These are phyloP conservation scores for Cajanus cajan DNA, from an alignment of 306 rosid species.

Conservation along the genomic window DNA sequence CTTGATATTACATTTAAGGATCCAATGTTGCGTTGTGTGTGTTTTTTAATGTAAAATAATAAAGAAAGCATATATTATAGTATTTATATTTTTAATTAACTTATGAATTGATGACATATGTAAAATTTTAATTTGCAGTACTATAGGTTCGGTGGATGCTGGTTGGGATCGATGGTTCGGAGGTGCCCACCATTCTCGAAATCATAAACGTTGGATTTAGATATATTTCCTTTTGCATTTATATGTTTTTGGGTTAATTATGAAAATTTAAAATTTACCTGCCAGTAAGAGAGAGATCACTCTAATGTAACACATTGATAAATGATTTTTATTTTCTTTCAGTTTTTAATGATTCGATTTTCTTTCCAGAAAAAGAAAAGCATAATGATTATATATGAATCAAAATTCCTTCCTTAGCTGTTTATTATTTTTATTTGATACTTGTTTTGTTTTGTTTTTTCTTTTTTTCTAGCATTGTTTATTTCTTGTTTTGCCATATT, in stretches of 20 bases:
- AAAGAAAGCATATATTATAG: neutral
- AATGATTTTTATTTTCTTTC: neutral
- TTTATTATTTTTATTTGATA: neutral
- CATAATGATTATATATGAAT: neutral
- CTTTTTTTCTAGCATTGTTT: neutral
- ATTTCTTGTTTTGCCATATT: neutral
- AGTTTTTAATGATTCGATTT: neutral
- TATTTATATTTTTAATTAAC: neutral
- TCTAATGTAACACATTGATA: neutral
- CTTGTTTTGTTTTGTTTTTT: neutral
- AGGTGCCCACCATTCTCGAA: constrained; percentile 57
- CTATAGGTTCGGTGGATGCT: constrained; percentile 46
- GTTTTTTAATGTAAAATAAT: constrained; percentile 5
- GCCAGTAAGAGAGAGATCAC: neutral
- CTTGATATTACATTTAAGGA: neutral
- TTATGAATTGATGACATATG: neutral
- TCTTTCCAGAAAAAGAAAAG: neutral
- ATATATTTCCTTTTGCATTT: neutral
- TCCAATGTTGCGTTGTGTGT: neutral
- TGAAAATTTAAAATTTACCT: constrained; percentile 15
- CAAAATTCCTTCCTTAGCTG: neutral
- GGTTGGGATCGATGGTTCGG: constrained; percentile 91
- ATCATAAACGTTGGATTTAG: constrained; percentile 77
- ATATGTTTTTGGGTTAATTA: neutral
- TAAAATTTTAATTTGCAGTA: constrained; percentile 38